Percentiles rank a stretch among this genome's conserved stretches.
phyloP scores from a whole-genome alignment of 2,329 filamentous ascomycete species.

The Aspergillus bombycis region DNA sequence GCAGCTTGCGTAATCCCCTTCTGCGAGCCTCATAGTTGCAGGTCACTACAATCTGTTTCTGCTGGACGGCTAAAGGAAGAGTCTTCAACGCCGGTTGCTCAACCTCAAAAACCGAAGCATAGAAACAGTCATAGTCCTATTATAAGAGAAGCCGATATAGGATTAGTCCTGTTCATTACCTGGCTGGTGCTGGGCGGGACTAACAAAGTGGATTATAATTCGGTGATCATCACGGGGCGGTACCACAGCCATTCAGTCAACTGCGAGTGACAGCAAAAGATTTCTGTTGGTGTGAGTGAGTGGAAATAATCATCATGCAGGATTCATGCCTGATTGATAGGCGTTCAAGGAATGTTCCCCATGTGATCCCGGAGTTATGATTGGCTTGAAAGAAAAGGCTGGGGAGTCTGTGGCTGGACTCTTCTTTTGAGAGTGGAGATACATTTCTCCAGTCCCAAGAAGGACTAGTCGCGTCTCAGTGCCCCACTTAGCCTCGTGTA shows the following conservation, averaged over 20 bases:
- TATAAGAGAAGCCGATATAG: neutral
- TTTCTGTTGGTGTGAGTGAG: neutral
- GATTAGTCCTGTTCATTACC: slow-evolving; percentile 2
- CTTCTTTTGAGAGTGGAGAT: neutral
- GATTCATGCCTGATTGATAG: slow-evolving; percentile 1
- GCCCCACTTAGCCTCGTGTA: slow-evolving; percentile 4
- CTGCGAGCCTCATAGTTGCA: slow-evolving; percentile 91
- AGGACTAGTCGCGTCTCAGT: neutral
- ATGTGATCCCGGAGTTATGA: neutral
- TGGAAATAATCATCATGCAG: slow-evolving; percentile 4
- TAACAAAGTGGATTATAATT: slow-evolving; percentile 80
- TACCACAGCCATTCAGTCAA: slow-evolving; percentile 22
- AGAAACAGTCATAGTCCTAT: slow-evolving; percentile 73
- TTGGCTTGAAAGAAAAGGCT: neutral
- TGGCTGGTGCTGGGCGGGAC: slow-evolving; percentile 27
- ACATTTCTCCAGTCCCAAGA: neutral
- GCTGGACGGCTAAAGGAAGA: slow-evolving; percentile 79
- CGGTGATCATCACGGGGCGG: slow-evolving; percentile 60
- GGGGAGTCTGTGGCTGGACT: neutral
- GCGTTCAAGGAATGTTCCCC: too few relatives aligned
- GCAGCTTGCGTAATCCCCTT: slow-evolving; percentile 71
- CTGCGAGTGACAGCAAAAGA: neutral
- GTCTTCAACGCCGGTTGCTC: slow-evolving; percentile 73
- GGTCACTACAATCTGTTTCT: slow-evolving; percentile 90
- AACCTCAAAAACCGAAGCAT: slow-evolving; percentile 86